These are phyloP conservation scores for Gigaspora rosea DNA, from an alignment of 192 early-diverging fungal genomes.

Conservation along the genomic window DNA sequence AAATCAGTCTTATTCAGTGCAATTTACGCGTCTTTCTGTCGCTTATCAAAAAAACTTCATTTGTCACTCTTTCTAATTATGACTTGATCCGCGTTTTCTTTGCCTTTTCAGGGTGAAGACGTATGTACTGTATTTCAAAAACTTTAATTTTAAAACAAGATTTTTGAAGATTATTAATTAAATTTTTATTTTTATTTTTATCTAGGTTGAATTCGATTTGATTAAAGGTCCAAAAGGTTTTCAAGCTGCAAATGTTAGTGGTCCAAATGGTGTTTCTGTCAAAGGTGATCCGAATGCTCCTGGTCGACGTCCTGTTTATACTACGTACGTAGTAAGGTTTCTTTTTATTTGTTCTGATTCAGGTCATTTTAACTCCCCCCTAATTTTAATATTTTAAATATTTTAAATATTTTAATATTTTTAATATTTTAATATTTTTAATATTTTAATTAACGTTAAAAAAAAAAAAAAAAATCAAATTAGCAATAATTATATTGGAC, in stretches of 20 bases:
- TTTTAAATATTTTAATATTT: too few relatives aligned
- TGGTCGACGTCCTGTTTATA: not conserved
- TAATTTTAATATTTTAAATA: too few relatives aligned
- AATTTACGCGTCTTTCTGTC: slow-evolving; percentile 7
- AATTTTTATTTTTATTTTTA: slow-evolving; percentile 19
- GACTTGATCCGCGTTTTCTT: not conserved
- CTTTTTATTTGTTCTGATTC: too few relatives aligned
- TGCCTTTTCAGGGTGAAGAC: slow-evolving; percentile 48
- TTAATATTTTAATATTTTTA: too few relatives aligned
- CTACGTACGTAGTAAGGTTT: too few relatives aligned
- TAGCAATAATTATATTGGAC: too few relatives aligned
- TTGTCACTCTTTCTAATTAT: too few relatives aligned
- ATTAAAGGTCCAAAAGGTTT: slow-evolving; percentile 77
- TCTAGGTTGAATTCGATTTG: slow-evolving; percentile 70
- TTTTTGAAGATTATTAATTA: not conserved
- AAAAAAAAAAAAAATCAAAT: too few relatives aligned
- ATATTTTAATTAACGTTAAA: too few relatives aligned
- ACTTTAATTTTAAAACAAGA: too few relatives aligned
- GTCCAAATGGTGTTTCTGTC: slow-evolving; percentile 69
- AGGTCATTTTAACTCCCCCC: too few relatives aligned
- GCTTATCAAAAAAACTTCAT: not conserved
- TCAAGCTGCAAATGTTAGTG: slow-evolving; percentile 81
- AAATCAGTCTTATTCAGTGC: not conserved
- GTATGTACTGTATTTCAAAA: slow-evolving; percentile 37
- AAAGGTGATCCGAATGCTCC: slow-evolving; percentile 70